Evolutionary conservation across 2,329 filamentous ascomycete species (phyloP), one percentile per base, ranked within the genome.

Genomic region (Hawksworthiomyces lignivorus): DNA sequence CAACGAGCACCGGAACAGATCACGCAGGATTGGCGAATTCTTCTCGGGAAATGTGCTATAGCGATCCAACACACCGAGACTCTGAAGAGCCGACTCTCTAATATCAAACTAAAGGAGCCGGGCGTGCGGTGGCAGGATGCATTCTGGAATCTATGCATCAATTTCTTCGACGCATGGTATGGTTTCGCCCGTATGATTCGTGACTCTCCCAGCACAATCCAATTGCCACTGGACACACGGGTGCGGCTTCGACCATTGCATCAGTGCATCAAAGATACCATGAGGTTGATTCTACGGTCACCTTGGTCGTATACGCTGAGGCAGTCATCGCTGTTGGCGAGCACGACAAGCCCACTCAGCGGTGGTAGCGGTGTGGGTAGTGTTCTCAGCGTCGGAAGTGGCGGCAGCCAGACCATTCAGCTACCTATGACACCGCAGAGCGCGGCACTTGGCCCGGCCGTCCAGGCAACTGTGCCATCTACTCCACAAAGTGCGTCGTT

Each of bases 401-500:
- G 22, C 29, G 32, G 27, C 19, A 36, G 27, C 18, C 43, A 54
- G 38, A 41, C 41, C 4, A 48, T 58, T 28, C 62, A 64, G 39
- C 52, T 88, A 28, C 88, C 89, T 8, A 87, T 92, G 54, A 96
- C 89, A 1, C 89, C 90, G 7, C 75, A 95, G 48, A 92, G 86
- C 53, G 89, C 88, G 14, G 89, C 89, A 2, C 70, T 96, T 5
- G 90, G 89, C 1, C 87, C 89, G 6, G 89, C 89, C 17, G 86
- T 88, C 41, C 88, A 94, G 62, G 88, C 89, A 1, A 96, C 87
- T 0, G 82, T 95, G 10, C 84, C 87, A 4, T 85, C 75, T 3
- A 86, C 79, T 1, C 78, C 79, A 9, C 70, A 77, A 54, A 75
- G 67, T 46, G 70, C 64, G 3, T 74, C 73, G 1, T 78, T 80